phyloP scores from a whole-genome alignment of 2,329 filamentous ascomycete genomes.

The Aureobasidium mangrovei region DNA sequence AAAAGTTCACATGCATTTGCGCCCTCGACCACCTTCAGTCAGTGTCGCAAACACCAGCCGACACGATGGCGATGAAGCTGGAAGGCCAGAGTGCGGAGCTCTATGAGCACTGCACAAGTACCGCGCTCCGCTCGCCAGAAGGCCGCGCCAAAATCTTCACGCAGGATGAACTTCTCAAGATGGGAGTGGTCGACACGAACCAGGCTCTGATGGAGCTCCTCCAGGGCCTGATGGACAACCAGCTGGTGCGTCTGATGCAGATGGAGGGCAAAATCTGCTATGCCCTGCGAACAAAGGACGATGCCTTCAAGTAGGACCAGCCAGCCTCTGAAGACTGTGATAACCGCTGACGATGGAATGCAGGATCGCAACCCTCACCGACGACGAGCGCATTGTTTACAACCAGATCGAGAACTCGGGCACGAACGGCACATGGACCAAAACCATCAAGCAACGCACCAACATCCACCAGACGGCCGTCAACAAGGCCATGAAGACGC shows the following conservation, averaged over 20 bases:
- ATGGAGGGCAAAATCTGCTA: constrained; percentile 24
- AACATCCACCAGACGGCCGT: constrained; percentile 78
- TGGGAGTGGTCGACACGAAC: constrained; percentile 18
- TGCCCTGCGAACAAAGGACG: constrained; percentile 16
- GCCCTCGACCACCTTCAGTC: neutral
- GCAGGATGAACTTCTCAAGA: constrained; percentile 24
- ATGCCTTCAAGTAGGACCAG: constrained; percentile 14
- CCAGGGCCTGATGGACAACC: constrained; percentile 23
- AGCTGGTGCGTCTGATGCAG: constrained; percentile 26
- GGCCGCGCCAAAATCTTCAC: constrained; percentile 25
- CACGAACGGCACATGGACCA: constrained; percentile 61
- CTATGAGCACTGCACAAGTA: constrained; percentile 20
- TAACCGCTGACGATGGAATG: constrained; percentile 13
- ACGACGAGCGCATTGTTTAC: constrained; percentile 73
- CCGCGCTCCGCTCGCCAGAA: constrained; percentile 20
- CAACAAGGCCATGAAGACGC: constrained; percentile 71
- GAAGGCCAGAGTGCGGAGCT: constrained; percentile 22
- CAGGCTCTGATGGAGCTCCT: constrained; percentile 24
- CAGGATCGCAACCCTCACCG: constrained; percentile 38
- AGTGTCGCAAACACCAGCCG: neutral
- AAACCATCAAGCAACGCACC: constrained; percentile 68
- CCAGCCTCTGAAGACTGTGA: neutral
- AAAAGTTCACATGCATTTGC: too few species aligned
- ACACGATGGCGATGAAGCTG: constrained; percentile 15
- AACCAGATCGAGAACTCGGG: constrained; percentile 15